These are phyloP conservation scores for Cadophora sp. DNA, from an alignment of 2,329 filamentous ascomycete species.

Conservation along the genomic window DNA sequence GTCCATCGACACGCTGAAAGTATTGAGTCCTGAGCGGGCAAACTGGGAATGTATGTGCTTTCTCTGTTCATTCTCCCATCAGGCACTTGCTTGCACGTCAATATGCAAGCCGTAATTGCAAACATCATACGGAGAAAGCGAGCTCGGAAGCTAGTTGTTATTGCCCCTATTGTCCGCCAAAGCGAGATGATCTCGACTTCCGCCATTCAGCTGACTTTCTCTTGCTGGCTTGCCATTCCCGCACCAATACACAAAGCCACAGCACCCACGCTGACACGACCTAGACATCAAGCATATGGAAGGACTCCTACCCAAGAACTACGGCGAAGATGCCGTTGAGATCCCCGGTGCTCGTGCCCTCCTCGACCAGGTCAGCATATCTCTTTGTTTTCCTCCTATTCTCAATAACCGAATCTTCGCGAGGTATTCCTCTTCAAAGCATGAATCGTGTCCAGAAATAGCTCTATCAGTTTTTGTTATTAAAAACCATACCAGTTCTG, in stretches of 20 bases:
- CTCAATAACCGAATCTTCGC: background rate
- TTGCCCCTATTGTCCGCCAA: background rate
- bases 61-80: constrained; percentile 2
- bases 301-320: constrained; percentile 75
- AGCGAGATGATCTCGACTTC: background rate
- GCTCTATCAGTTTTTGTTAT: background rate
- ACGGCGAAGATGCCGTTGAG: constrained; percentile 80
- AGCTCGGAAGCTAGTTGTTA: background rate
- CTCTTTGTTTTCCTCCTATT: background rate
- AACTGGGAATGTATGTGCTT: constrained; percentile 85
- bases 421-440: background rate
- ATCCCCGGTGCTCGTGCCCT: constrained; percentile 82
- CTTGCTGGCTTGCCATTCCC: background rate
- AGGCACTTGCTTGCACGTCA: background rate
- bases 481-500: background rate
- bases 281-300: constrained; percentile 83
- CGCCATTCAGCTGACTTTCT: background rate
- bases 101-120: background rate
- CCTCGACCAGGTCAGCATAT: constrained; percentile 54
- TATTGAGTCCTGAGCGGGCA: constrained; percentile 78
- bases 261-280: constrained; percentile 6
- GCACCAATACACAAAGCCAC: constrained; percentile 14
- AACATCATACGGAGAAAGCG: no score
- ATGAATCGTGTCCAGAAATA: background rate
- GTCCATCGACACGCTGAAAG: constrained; percentile 82